A percentile compares a stretch with the other conserved stretches of the same genome.
Evolutionary conservation across 345 rosid genomes (phyloP).

Genomic region (Bretschneidera sinensis): DNA sequence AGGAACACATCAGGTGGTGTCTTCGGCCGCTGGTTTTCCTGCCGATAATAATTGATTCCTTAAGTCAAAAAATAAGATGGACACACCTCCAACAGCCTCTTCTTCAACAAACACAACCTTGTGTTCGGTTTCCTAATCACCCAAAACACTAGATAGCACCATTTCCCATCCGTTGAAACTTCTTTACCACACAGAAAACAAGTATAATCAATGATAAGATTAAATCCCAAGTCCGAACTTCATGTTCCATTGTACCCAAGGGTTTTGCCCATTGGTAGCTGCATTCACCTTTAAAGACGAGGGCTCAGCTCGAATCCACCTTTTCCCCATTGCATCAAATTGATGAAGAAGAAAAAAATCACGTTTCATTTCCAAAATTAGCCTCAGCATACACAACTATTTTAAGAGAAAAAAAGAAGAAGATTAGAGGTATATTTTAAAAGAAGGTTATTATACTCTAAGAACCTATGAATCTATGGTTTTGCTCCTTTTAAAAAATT

Average conservation of each 20-base stretch:
- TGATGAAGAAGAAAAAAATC: background rate
- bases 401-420: background rate
- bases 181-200: conserved; percentile 32
- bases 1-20: conserved; percentile 46
- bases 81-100: conserved; percentile 60
- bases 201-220: conserved; percentile 1
- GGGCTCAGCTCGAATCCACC: too few species aligned
- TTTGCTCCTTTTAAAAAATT: background rate
- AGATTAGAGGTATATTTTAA: too few species aligned
- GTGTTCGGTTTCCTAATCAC: conserved; percentile 47
- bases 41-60: conserved; percentile 37
- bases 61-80: conserved; percentile 61
- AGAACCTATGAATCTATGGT: background rate
- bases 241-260: too few species aligned
- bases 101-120: conserved; percentile 56
- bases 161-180: conserved; percentile 62
- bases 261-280: too few species aligned
- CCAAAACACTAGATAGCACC: conserved; percentile 70
- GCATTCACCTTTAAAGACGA: too few species aligned
- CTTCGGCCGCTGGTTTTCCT: conserved; percentile 38
- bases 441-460: too few species aligned
- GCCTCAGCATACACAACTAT: background rate
- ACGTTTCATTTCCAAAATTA: too few species aligned
- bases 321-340: background rate
- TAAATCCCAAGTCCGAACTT: too few species aligned